phyloP scores from a whole-genome alignment of 768 basidiomycete species.

The Infundibulicybe gibba region DNA sequence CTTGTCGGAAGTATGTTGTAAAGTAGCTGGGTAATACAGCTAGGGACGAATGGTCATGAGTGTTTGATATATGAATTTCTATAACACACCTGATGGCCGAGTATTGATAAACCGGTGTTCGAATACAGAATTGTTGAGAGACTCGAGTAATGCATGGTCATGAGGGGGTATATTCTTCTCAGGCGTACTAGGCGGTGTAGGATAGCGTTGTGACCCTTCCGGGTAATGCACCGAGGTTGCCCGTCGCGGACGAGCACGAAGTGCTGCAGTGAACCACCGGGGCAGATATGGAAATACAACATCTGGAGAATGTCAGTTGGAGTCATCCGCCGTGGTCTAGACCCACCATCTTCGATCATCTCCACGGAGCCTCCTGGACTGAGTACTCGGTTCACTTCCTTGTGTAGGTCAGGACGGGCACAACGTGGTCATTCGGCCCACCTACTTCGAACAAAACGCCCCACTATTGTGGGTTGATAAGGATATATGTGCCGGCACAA shows the following conservation, averaged over 20 bases:
- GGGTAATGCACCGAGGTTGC: slow-evolving; percentile 49
- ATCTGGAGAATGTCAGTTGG: slow-evolving; percentile 35
- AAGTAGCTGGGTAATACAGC: slow-evolving; percentile 69
- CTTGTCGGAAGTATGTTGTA: slow-evolving; percentile 67
- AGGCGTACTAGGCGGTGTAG: slow-evolving; percentile 28
- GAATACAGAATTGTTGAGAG: slow-evolving; percentile 62
- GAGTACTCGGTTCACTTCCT: slow-evolving; percentile 75
- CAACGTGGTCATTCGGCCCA: not conserved
- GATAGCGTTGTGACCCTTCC: slow-evolving; percentile 37
- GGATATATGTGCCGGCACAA: not conserved
- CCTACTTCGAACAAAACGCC: slow-evolving; percentile 60
- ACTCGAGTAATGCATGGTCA: slow-evolving; percentile 70
- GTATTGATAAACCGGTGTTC: slow-evolving; percentile 70
- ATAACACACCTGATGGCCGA: slow-evolving; percentile 56
- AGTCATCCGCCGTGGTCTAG: not conserved
- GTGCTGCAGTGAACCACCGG: slow-evolving; percentile 72
- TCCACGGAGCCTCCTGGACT: slow-evolving; percentile 70
- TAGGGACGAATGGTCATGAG: slow-evolving; percentile 16
- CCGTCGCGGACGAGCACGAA: slow-evolving; percentile 49
- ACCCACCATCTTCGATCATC: slow-evolving; percentile 67
- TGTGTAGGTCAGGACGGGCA: slow-evolving; percentile 1
- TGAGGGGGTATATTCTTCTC: slow-evolving; percentile 37
- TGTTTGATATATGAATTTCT: slow-evolving; percentile 2
- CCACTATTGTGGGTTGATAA: slow-evolving; percentile 43
- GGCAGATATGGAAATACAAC: slow-evolving; percentile 74